These are phyloP conservation scores for Hanseniaspora thailandica DNA, from an alignment of 805 yeast genomes.

Conservation along the genomic window DNA sequence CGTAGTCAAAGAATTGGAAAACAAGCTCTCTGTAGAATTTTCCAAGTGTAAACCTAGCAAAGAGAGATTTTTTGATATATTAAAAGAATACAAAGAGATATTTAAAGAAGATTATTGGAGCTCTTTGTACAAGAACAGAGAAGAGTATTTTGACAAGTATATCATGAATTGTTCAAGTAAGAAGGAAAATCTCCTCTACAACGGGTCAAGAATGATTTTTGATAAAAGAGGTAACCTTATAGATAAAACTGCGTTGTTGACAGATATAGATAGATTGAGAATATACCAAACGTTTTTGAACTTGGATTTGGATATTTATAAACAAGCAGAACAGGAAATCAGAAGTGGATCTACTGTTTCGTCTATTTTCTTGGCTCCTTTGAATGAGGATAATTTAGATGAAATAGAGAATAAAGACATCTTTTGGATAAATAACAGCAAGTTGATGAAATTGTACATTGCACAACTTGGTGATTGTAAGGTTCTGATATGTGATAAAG, in stretches of 20 bases:
- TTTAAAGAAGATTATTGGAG: conserved; percentile 59
- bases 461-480: conserved; percentile 92
- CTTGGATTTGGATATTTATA: conserved; percentile 25
- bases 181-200: conserved; percentile 26
- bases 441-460: conserved; percentile 55
- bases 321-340: conserved; percentile 23
- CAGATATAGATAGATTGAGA: conserved; percentile 26
- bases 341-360: conserved; percentile 66
- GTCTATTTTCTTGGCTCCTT: conserved; percentile 38
- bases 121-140: conserved; percentile 47
- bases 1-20: conserved; percentile 51
- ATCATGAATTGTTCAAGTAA: conserved; percentile 28
- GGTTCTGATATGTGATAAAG: conserved; percentile 69
- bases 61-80: conserved; percentile 34
- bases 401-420: conserved; percentile 26
- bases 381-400: conserved; percentile 18
- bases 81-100: conserved; percentile 36
- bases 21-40: conserved; percentile 41
- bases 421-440: conserved; percentile 47
- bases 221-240: conserved; percentile 30
- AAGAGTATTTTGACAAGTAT: conserved; percentile 28
- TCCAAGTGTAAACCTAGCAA: conserved; percentile 33
- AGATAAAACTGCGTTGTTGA: conserved; percentile 27
- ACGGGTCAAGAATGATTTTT: conserved; percentile 29
- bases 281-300: conserved; percentile 24